Percentiles rank a stretch among this genome's conserved stretches.
Conservation (phyloP, 73 alveolate genomes). For the Paramecium tetraurelia region DNA sequence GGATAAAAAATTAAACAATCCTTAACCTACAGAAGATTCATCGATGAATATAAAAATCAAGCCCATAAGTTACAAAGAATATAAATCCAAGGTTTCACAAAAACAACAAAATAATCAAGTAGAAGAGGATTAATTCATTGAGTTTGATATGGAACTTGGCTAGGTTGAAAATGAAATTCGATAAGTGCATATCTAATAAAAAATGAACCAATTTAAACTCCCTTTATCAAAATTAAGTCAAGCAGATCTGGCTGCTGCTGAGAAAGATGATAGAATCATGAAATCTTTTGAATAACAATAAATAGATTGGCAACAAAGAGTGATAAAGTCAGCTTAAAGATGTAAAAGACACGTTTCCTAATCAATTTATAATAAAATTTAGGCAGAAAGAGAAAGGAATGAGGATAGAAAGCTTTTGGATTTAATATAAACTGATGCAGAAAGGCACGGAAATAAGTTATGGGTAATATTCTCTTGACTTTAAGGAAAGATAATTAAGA, state of each 20-base stretch:
- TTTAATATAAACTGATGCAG: slow-evolving; percentile 28
- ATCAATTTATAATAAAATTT: neutral
- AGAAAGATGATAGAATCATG: slow-evolving; percentile 19
- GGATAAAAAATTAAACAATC: neutral
- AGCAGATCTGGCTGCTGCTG: neutral
- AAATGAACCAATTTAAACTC: neutral
- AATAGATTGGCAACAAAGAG: neutral
- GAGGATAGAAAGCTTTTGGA: slow-evolving; percentile 18
- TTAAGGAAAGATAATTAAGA: slow-evolving; percentile 29
- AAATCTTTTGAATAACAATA: neutral
- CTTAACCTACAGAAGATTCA: neutral
- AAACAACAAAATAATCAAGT: neutral
- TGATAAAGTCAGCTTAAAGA: neutral
- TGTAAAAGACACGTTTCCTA: neutral
- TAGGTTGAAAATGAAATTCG: neutral
- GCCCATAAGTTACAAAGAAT: neutral
- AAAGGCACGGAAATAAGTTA: slow-evolving; percentile 9
- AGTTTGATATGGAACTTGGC: slow-evolving; percentile 12
- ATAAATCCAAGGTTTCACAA: neutral
- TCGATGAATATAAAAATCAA: neutral
- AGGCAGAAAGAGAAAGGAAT: neutral
- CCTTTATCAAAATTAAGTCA: neutral
- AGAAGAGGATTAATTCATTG: neutral
- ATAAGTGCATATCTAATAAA: neutral
- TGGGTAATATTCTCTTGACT: neutral